Percentiles rank a stretch among this genome's conserved stretches.
Conservation (phyloP, 108 stramenopile genomes). For the Skeletonema potamos region DNA sequence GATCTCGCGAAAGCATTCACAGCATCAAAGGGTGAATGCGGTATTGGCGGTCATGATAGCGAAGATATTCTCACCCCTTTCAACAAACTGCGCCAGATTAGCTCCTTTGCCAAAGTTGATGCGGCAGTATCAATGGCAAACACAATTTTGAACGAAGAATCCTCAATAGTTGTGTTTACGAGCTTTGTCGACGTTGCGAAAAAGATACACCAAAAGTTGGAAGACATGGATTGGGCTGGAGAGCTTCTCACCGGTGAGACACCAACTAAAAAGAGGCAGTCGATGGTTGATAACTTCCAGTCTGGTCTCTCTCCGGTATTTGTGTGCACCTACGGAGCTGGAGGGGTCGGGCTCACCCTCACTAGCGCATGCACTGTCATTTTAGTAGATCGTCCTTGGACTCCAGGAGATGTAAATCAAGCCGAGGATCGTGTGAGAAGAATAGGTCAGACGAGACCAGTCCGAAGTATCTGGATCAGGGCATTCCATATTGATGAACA, state of each 20-base stretch:
- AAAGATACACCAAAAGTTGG: slow-evolving; percentile 54
- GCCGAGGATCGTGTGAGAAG: slow-evolving; percentile 83
- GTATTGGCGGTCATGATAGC: slow-evolving; percentile 21
- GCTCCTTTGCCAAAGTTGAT: slow-evolving; percentile 62
- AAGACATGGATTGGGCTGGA: slow-evolving; percentile 61
- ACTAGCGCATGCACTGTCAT: slow-evolving; percentile 83
- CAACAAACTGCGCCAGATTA: slow-evolving; percentile 48
- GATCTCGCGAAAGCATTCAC: slow-evolving; percentile 51
- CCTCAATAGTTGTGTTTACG: slow-evolving; percentile 75
- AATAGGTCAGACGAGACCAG: slow-evolving; percentile 76
- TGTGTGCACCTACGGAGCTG: slow-evolving; percentile 85
- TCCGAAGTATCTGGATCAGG: slow-evolving; percentile 68
- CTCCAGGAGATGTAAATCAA: slow-evolving; percentile 68
- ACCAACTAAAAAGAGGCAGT: slow-evolving; percentile 64
- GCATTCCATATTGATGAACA: slow-evolving; percentile 68
- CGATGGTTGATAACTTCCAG: slow-evolving; percentile 81
- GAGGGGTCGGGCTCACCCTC: slow-evolving; percentile 83
- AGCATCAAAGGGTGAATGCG: slow-evolving; percentile 10
- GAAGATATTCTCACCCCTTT: slow-evolving; percentile 67
- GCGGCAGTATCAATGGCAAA: slow-evolving; percentile 64
- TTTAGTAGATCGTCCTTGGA: slow-evolving; percentile 86
- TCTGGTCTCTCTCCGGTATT: slow-evolving; percentile 67
- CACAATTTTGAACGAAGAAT: slow-evolving; percentile 55
- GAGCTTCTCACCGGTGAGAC: slow-evolving; percentile 74
- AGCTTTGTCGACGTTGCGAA: slow-evolving; percentile 73